These are phyloP conservation scores for Pestalotiopsis sp. DNA, from an alignment of 2,329 filamentous ascomycete genomes.

Conservation along the genomic window DNA sequence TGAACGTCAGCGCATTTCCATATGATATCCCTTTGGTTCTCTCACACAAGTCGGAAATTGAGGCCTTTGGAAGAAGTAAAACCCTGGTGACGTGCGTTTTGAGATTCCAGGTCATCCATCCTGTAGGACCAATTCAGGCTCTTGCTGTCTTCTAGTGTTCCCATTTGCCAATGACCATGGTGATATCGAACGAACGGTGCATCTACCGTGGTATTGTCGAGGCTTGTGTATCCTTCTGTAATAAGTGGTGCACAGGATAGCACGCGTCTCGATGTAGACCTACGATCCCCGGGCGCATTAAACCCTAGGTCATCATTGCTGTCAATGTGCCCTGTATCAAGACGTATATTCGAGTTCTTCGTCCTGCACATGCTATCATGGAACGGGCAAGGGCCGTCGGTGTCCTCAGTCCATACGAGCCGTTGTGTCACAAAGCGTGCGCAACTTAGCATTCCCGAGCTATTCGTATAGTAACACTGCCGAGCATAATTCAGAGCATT, in stretches of 20 bases:
- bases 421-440: conserved; percentile 20
- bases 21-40: too few relatives aligned
- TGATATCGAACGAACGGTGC: conserved; percentile 1
- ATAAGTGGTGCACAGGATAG: conserved; percentile 7
- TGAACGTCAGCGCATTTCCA: neutral
- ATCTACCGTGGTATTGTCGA: too few relatives aligned
- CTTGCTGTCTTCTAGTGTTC: neutral
- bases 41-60: too few relatives aligned
- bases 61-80: neutral
- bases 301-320: conserved; percentile 11
- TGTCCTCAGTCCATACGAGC: conserved; percentile 23
- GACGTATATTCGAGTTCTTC: neutral
- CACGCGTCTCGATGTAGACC: neutral
- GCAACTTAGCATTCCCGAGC: conserved; percentile 21
- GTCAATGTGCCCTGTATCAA: conserved; percentile 8
- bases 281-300: conserved; percentile 4
- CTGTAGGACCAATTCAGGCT: too few relatives aligned
- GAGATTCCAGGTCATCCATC: neutral
- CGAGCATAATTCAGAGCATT: conserved; percentile 36
- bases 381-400: conserved; percentile 10
- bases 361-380: neutral
- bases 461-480: conserved; percentile 31
- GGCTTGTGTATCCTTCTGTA: conserved; percentile 3
- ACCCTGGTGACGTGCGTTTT: neutral
- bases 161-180: neutral